Evolutionary conservation across 805 yeast genomes (phyloP).

Genomic region (Nakazawaea ishiwadae): DNA sequence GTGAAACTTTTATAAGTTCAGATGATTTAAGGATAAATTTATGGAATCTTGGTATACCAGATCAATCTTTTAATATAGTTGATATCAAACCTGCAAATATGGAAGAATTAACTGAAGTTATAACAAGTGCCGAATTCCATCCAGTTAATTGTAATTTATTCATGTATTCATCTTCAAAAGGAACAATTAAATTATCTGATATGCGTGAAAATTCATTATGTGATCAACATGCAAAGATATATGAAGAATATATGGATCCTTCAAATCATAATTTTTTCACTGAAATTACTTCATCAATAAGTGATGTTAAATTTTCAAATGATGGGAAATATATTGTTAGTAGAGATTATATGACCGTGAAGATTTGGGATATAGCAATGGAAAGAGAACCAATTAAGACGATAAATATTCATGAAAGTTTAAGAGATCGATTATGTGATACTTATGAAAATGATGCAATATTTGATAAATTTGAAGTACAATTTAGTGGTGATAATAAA

Average conservation of each 20-base stretch:
- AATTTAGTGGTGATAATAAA: conserved; percentile 87
- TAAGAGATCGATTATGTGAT: conserved; percentile 90
- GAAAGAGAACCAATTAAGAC: conserved; percentile 92
- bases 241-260: conserved; percentile 92
- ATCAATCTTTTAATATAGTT: conserved; percentile 93
- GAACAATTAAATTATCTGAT: conserved; percentile 91
- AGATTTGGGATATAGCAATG: conserved; percentile 98
- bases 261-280: conserved; percentile 92
- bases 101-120: conserved; percentile 98
- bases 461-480: conserved; percentile 97
- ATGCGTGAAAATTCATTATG: conserved; percentile 95
- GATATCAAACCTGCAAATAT: conserved; percentile 97
- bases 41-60: conserved; percentile 93
- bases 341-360: conserved; percentile 95
- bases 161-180: conserved; percentile 94
- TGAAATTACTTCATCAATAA: conserved; percentile 90
- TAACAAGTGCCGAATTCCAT: conserved; percentile 95
- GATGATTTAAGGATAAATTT: conserved; percentile 94
- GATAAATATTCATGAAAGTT: conserved; percentile 91
- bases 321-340: conserved; percentile 95
- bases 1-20: conserved; percentile 87
- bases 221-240: conserved; percentile 81
- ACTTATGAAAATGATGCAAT: conserved; percentile 98
- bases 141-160: conserved; percentile 88
- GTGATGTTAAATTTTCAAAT: conserved; percentile 87